Evolutionary conservation across 2,329 filamentous ascomycete species (phyloP).

Genomic region (Madurella fahalii): DNA sequence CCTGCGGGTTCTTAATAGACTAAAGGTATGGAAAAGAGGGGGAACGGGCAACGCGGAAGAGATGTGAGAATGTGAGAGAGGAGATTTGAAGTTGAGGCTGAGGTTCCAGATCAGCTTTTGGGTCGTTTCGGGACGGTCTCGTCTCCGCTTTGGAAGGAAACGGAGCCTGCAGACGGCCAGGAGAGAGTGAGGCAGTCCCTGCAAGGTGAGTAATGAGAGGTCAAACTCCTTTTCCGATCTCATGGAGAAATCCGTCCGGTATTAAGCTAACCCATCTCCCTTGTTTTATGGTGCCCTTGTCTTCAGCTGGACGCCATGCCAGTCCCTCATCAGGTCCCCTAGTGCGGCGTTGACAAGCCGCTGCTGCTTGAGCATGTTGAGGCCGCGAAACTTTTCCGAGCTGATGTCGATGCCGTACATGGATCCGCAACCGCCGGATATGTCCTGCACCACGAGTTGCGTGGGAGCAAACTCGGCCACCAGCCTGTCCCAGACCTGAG

Average conservation of each 20-base stretch:
- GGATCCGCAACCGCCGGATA: slow-evolving; percentile 78
- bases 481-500: slow-evolving; percentile 54
- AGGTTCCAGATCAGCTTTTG: no score
- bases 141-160: not conserved
- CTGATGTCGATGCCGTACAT: slow-evolving; percentile 84
- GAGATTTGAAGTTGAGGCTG: no score
- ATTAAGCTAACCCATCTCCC: not conserved
- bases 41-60: no score
- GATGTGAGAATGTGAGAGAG: no score
- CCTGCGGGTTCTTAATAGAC: no score
- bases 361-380: slow-evolving; percentile 75
- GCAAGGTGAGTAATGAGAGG: not conserved
- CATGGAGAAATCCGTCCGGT: not conserved
- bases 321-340: slow-evolving; percentile 70
- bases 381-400: slow-evolving; percentile 65
- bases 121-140: no score
- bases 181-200: no score
- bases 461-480: slow-evolving; percentile 47
- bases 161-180: not conserved
- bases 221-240: not conserved
- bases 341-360: slow-evolving; percentile 72
- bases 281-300: slow-evolving; percentile 51
- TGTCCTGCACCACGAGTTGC: slow-evolving; percentile 65
- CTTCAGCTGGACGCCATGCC: slow-evolving; percentile 79
- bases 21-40: no score